Evolutionary conservation across 2,329 filamentous ascomycete species (phyloP).

Genomic region (Cercospora citrullina): DNA sequence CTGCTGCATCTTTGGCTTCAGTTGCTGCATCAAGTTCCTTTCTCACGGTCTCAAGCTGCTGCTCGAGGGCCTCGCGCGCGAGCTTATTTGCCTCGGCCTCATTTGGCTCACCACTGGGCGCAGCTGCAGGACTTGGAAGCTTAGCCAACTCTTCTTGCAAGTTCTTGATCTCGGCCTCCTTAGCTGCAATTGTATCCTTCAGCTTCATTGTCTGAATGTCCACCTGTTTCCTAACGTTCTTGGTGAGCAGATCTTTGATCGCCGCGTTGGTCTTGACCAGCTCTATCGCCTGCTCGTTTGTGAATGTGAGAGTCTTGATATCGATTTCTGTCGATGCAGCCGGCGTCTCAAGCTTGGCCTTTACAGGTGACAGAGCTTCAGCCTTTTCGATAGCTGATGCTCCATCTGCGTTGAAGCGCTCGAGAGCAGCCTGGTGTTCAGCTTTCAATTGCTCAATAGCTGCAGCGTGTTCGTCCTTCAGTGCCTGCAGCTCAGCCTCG

Average conservation of each 20-base stretch:
- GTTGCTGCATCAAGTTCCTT: constrained; percentile 32
- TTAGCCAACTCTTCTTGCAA: constrained; percentile 26
- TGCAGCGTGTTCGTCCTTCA: constrained; percentile 50
- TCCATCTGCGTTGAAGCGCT: constrained; percentile 40
- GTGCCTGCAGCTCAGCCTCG: constrained; percentile 51
- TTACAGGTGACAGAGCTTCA: constrained; percentile 37
- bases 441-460: constrained; percentile 44
- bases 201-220: constrained; percentile 44
- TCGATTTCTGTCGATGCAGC: constrained; percentile 28
- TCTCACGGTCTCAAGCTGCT: constrained; percentile 32
- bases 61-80: constrained; percentile 27
- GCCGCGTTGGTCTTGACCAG: constrained; percentile 53
- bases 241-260: constrained; percentile 52
- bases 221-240: constrained; percentile 58
- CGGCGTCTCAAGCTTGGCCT: constrained; percentile 39
- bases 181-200: constrained; percentile 36
- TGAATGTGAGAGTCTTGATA: constrained; percentile 40
- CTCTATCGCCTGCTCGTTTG: constrained; percentile 52
- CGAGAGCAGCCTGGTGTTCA: constrained; percentile 41
- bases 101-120: background rate
- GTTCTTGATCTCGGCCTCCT: constrained; percentile 36
- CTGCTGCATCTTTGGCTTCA: constrained; percentile 36
- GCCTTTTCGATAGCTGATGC: constrained; percentile 41
- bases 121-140: constrained; percentile 1
- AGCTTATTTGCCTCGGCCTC: constrained; percentile 21